Conservation (phyloP, 352 stramenopile genomes). For the Pythium brachiatum region DNA sequence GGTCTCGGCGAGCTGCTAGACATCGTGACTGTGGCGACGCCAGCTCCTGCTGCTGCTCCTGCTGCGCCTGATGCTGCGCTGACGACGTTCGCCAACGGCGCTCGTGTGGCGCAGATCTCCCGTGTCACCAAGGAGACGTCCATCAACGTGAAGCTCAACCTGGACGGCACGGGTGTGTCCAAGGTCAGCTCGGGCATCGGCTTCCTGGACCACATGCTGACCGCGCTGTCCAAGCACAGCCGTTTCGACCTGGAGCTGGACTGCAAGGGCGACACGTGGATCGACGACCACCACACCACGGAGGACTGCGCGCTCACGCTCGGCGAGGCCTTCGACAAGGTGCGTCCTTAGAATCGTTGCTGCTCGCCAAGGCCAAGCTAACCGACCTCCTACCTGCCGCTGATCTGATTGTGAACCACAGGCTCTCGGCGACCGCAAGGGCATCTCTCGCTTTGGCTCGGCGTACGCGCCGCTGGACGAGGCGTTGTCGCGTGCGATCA, state of each 20-base stretch:
- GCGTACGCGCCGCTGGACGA: slow-evolving; percentile 90
- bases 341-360: slow-evolving; percentile 6
- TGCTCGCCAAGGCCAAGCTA: background rate
- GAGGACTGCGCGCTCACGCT: slow-evolving; percentile 95
- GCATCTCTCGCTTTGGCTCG: slow-evolving; percentile 89
- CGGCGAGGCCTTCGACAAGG: slow-evolving; percentile 89
- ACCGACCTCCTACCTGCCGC: too few species aligned
- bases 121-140: slow-evolving; percentile 94
- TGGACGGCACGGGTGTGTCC: slow-evolving; percentile 89
- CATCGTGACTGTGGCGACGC: slow-evolving; percentile 40
- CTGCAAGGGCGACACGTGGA: slow-evolving; percentile 93
- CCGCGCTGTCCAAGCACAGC: slow-evolving; percentile 86
- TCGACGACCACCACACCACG: slow-evolving; percentile 96
- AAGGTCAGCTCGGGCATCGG: slow-evolving; percentile 89
- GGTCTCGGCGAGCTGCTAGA: slow-evolving; percentile 84
- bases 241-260: slow-evolving; percentile 87
- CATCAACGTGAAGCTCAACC: slow-evolving; percentile 83
- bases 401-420: too few species aligned
- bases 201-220: slow-evolving; percentile 93
- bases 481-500: slow-evolving; percentile 87
- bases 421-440: slow-evolving; percentile 85
- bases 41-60: background rate
- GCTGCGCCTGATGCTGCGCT: background rate
- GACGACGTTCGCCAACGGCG: background rate
- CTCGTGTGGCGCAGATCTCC: slow-evolving; percentile 38